A percentile compares a stretch with the other conserved stretches of the same genome.
Evolutionary conservation across 1,284 basidiomycete genomes (phyloP).

Genomic region (Trichosporon asahii): DNA sequence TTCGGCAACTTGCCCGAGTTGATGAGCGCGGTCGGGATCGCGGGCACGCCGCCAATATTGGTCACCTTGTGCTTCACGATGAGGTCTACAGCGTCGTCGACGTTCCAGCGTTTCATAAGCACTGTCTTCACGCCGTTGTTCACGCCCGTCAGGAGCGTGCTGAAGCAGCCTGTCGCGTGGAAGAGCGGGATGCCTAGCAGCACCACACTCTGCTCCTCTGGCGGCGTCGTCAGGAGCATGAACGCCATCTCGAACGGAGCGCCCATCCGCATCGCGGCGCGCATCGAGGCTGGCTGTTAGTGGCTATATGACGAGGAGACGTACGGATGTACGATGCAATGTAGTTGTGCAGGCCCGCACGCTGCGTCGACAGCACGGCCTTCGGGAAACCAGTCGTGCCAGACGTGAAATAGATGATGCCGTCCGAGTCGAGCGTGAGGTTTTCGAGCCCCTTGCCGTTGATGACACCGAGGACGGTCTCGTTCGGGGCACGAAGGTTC

Average conservation of each 20-base stretch:
- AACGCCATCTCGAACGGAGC: conserved; percentile 32
- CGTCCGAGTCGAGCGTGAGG: conserved; percentile 42
- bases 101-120: conserved; percentile 38
- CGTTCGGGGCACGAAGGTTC: not conserved
- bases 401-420: conserved; percentile 44
- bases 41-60: conserved; percentile 45
- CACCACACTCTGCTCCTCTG: conserved; percentile 1
- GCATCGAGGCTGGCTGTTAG: conserved; percentile 29
- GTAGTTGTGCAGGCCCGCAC: conserved; percentile 16
- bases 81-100: conserved; percentile 34
- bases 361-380: conserved; percentile 44
- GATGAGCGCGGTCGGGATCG: conserved; percentile 39
- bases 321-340: conserved; percentile 10
- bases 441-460: conserved; percentile 23
- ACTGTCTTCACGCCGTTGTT: conserved; percentile 41
- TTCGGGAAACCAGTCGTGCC: conserved; percentile 32
- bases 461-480: conserved; percentile 9
- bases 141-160: conserved; percentile 39
- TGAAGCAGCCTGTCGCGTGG: conserved; percentile 47
- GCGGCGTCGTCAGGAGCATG: conserved; percentile 17
- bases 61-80: conserved; percentile 38
- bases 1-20: conserved; percentile 35
- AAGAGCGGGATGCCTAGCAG: conserved; percentile 46
- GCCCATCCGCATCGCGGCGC: conserved; percentile 38
- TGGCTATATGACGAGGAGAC: conserved; percentile 17